Percentiles rank a stretch among this genome's conserved stretches.
Evolutionary conservation across 1,139 yeast genomes (phyloP).

Genomic region (Blastobotrys ciferrii): DNA sequence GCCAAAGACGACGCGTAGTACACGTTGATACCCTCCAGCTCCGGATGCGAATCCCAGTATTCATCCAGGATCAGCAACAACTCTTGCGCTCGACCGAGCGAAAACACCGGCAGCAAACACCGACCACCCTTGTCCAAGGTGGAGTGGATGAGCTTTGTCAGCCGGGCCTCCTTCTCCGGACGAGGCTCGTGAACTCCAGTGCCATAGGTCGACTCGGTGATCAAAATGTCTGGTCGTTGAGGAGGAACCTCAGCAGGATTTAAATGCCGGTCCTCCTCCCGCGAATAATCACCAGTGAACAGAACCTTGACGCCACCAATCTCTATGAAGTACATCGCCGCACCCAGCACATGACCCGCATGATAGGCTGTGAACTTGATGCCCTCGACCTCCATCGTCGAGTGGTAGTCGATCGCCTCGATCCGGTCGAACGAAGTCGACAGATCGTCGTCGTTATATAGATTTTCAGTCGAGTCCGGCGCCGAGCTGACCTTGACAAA

Average conservation of each 20-base stretch:
- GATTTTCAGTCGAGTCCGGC: slow-evolving; percentile 43
- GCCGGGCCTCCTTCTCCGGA: slow-evolving; percentile 73
- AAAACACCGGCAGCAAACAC: slow-evolving; percentile 89
- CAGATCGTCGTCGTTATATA: slow-evolving; percentile 89
- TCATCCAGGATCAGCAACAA: slow-evolving; percentile 84
- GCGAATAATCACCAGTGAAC: slow-evolving; percentile 94
- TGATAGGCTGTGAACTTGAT: slow-evolving; percentile 95
- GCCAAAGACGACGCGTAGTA: slow-evolving; percentile 94
- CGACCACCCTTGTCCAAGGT: slow-evolving; percentile 89
- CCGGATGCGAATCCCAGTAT: slow-evolving; percentile 85
- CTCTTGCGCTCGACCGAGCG: slow-evolving; percentile 96
- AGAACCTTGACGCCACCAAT: slow-evolving; percentile 87
- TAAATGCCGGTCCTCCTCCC: slow-evolving; percentile 93
- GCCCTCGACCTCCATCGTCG: slow-evolving; percentile 92
- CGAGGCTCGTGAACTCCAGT: slow-evolving; percentile 96
- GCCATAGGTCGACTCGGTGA: slow-evolving; percentile 95
- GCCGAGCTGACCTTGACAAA: slow-evolving; percentile 81
- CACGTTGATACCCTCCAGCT: slow-evolving; percentile 75
- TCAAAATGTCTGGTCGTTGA: slow-evolving; percentile 79
- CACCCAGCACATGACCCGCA: slow-evolving; percentile 98
- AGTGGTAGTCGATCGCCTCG: slow-evolving; percentile 93
- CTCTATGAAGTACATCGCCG: slow-evolving; percentile 95
- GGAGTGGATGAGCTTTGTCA: slow-evolving; percentile 79
- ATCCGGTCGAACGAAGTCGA: slow-evolving; percentile 83
- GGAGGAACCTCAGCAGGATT: slow-evolving; percentile 96